A percentile compares a stretch with the other conserved stretches of the same genome.
These are phyloP conservation scores for Cornus kousa DNA, from an alignment of 148 eudicot genomes.

Conservation along the genomic window DNA sequence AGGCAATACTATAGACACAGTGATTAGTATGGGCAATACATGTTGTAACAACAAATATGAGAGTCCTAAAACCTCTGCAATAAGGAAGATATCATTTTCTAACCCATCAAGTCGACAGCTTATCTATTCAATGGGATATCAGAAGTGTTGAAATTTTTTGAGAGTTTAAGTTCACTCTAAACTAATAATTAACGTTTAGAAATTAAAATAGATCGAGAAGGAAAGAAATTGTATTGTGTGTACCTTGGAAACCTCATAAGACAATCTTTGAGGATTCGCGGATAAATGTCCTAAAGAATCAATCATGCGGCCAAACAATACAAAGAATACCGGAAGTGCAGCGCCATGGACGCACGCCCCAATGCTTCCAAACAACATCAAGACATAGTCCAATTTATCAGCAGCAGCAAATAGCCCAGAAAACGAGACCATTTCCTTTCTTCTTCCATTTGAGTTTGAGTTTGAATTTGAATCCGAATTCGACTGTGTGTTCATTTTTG, in stretches of 20 bases:
- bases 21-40: too few relatives aligned
- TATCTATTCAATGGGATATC: too few relatives aligned
- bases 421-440: constrained; percentile 27
- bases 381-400: constrained; percentile 42
- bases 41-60: too few relatives aligned
- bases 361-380: constrained; percentile 67
- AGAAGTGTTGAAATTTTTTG: too few relatives aligned
- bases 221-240: not conserved
- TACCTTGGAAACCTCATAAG: constrained; percentile 56
- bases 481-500: constrained; percentile 6
- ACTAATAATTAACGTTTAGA: too few relatives aligned
- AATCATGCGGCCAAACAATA: constrained; percentile 66
- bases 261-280: constrained; percentile 41
- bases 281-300: constrained; percentile 61
- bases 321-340: constrained; percentile 61
- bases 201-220: not conserved
- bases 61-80: too few relatives aligned
- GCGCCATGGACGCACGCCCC: constrained; percentile 73
- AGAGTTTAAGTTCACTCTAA: too few relatives aligned
- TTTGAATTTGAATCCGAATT: not conserved
- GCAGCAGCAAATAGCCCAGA: constrained; percentile 59
- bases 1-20: too few relatives aligned
- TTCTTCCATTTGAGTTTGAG: not conserved
- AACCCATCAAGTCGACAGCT: too few relatives aligned
- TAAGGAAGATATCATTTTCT: too few relatives aligned